Base-by-base conservation (phyloP, 306 rosid genomes). In the Pterocarpus santalinus region DNA sequence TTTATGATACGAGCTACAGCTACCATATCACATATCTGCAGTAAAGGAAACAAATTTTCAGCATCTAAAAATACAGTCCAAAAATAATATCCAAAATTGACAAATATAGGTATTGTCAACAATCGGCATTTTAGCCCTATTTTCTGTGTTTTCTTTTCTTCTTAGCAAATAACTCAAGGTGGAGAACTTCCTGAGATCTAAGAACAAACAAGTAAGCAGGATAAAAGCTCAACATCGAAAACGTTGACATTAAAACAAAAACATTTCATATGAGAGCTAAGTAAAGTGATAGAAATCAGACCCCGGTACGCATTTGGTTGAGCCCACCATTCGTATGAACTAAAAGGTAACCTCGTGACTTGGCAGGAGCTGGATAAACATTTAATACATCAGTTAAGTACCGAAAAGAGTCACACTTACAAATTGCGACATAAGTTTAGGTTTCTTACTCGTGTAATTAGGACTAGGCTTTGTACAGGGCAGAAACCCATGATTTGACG, bases 271-370 rank as follows among this genome's bases (percentile, higher is more conserved):
- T 55, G 10, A 79, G 22, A 84, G 43, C 14, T 49, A 71, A 8
- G 33, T 8, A 44, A 13, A 56, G 82, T 77, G 49, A 65, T 16
- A 82, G 72, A 86, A 69, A 52, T 63, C 93, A 77, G 51, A 93
- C 99, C 98, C 99, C 98, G 44, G 94, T 84, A 76, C 98, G 99
- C 99, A 95, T 95, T 82, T 95, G 99, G 79, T 93, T 95, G 77
- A 95, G 98, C 67, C 99, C 99, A 11, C 99, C 99, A 81, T 95
- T 95, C 1, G 99, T 86, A 83, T 93, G 93, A 58, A 95, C 99
- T 51, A 90, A 86, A 64, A 95, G 98, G 88, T 87, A 95, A 58
- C 99, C 99, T 73, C 65, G 85, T 0, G 95, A 86, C 56, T 90
- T 83, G 3, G 67, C 81, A 39, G 92, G 90, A 83, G 89, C 99